Conservation (phyloP, 768 basidiomycete species). For the Cystoderma amianthinum region DNA sequence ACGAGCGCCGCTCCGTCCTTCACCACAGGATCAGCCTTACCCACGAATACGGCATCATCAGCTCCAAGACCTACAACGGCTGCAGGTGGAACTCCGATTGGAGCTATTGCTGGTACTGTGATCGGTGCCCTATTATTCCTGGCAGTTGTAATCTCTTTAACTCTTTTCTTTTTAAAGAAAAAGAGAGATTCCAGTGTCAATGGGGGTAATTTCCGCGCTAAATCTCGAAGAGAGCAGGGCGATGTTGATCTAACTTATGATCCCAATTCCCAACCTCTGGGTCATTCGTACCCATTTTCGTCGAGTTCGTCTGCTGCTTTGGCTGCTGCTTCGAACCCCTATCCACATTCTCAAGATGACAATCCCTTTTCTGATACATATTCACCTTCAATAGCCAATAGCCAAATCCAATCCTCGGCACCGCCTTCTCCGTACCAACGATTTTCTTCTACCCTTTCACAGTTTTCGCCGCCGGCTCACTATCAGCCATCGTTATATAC, state of each 20-base stretch:
- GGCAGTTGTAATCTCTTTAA: conserved; percentile 43
- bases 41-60: conserved; percentile 13
- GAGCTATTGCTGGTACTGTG: conserved; percentile 44
- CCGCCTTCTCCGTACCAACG: conserved; percentile 5
- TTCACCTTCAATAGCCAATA: neutral
- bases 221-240: conserved; percentile 24
- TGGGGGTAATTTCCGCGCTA: conserved; percentile 11
- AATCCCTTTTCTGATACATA: conserved; percentile 22
- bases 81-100: conserved; percentile 24
- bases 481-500: conserved; percentile 2
- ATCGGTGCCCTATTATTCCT: conserved; percentile 48
- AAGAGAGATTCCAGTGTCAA: conserved; percentile 15
- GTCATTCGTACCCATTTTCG: conserved; percentile 6
- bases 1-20: conserved; percentile 19
- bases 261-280: conserved; percentile 9
- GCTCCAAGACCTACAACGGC: conserved; percentile 12
- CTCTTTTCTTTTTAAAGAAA: conserved; percentile 42
- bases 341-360: neutral
- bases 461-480: neutral
- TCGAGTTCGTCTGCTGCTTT: conserved; percentile 10
- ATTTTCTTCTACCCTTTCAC: neutral
- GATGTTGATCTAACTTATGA: conserved; percentile 33
- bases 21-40: conserved; percentile 8
- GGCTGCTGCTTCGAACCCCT: neutral
- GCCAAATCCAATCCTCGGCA: neutral